Evolutionary conservation across 2,329 filamentous ascomycete genomes (phyloP).

Genomic region (Aureobasidium sp.): DNA sequence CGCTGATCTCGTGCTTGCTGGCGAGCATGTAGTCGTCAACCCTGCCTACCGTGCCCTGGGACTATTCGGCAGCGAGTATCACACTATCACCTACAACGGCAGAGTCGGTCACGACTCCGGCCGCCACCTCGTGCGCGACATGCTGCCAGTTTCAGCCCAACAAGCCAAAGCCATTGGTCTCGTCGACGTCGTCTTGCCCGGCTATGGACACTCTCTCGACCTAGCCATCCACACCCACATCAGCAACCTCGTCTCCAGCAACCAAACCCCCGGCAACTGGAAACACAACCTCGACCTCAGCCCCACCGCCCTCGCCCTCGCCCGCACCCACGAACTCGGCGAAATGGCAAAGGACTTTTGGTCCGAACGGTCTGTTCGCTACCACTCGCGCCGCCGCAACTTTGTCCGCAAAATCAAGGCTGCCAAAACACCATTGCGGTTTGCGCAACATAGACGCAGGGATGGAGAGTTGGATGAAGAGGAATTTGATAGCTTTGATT

Average conservation of each 20-base stretch:
- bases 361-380: conserved; percentile 32
- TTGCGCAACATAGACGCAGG: conserved; percentile 33
- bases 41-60: conserved; percentile 36
- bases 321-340: conserved; percentile 33
- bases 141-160: conserved; percentile 34
- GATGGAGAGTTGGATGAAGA: conserved; percentile 29
- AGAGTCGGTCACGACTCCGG: conserved; percentile 32
- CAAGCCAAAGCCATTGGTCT: conserved; percentile 35
- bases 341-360: conserved; percentile 41
- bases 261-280: conserved; percentile 27
- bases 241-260: conserved; percentile 25
- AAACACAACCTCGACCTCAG: conserved; percentile 32
- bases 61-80: conserved; percentile 37
- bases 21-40: conserved; percentile 35
- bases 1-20: conserved; percentile 33
- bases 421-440: conserved; percentile 33
- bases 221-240: conserved; percentile 33
- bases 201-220: conserved; percentile 29
- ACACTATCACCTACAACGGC: conserved; percentile 35
- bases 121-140: conserved; percentile 29
- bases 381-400: conserved; percentile 34
- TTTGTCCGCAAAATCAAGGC: conserved; percentile 38
- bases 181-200: conserved; percentile 35
- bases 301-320: conserved; percentile 26
- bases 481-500: conserved; percentile 33